A percentile compares a stretch with the other conserved stretches of the same genome.
Evolutionary conservation across 306 rosid genomes (phyloP).

Genomic region (Dryas alaskensis): DNA sequence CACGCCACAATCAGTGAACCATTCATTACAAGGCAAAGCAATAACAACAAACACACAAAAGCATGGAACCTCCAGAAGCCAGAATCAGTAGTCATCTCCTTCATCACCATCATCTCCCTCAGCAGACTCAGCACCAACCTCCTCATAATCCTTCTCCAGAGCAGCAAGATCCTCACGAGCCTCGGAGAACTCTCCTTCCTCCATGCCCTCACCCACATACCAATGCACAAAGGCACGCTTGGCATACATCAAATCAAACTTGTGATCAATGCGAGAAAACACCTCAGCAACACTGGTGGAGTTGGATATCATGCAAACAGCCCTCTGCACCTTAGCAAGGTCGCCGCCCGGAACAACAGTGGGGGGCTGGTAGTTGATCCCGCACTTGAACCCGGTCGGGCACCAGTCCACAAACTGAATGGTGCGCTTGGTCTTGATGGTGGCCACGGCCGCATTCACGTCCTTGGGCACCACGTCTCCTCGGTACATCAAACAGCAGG

Average conservation of each 20-base stretch:
- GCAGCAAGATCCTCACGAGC: slow-evolving; percentile 98
- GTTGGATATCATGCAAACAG: slow-evolving; percentile 92
- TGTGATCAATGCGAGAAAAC: slow-evolving; percentile 77
- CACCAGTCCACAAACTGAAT: slow-evolving; percentile 93
- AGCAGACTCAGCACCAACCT: slow-evolving; percentile 79
- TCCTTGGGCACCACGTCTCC: slow-evolving; percentile 93
- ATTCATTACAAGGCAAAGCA: background rate
- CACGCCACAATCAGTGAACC: background rate
- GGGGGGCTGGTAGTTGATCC: slow-evolving; percentile 87
- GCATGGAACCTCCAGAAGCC: background rate
- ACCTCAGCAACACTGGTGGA: slow-evolving; percentile 92
- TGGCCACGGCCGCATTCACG: slow-evolving; percentile 82
- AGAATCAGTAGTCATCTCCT: slow-evolving; percentile 55
- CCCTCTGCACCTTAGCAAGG: slow-evolving; percentile 89
- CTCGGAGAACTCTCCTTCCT: slow-evolving; percentile 93
- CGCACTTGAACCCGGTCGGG: slow-evolving; percentile 89
- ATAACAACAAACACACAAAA: background rate
- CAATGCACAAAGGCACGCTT: slow-evolving; percentile 95
- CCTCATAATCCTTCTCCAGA: slow-evolving; percentile 86
- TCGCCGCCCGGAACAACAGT: slow-evolving; percentile 88
- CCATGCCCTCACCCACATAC: slow-evolving; percentile 97
- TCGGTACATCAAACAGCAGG: slow-evolving; percentile 85
- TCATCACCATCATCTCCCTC: slow-evolving; percentile 74
- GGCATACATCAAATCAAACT: slow-evolving; percentile 88
- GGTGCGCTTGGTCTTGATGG: slow-evolving; percentile 84